Conservation (phyloP, 495 filamentous ascomycete genomes). For the Geoglossum glabrum region DNA sequence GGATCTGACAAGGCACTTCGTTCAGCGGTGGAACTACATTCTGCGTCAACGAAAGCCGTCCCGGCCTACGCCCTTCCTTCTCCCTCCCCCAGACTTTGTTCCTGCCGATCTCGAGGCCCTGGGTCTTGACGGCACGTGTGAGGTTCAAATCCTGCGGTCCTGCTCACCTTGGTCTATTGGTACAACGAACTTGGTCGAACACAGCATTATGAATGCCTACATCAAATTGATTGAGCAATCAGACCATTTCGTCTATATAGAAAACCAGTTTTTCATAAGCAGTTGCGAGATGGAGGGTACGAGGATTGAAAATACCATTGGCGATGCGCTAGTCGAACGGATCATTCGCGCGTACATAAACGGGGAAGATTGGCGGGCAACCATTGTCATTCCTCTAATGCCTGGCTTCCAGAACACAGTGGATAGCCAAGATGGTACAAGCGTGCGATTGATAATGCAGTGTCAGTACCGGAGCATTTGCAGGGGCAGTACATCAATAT, state of each 20-base stretch:
- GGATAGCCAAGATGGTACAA: slow-evolving; percentile 79
- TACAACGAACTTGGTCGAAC: slow-evolving; percentile 58
- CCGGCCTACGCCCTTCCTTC: slow-evolving; percentile 76
- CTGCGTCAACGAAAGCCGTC: slow-evolving; percentile 86
- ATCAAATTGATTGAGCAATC: slow-evolving; percentile 84
- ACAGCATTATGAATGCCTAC: slow-evolving; percentile 93
- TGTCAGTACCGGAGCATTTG: slow-evolving; percentile 96
- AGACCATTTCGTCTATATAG: slow-evolving; percentile 96
- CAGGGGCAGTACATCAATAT: slow-evolving; percentile 82
- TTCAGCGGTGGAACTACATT: slow-evolving; percentile 98
- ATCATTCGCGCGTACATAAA: slow-evolving; percentile 70
- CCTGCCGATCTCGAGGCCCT: slow-evolving; percentile 66
- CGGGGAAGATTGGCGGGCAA: slow-evolving; percentile 80
- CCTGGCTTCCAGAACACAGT: slow-evolving; percentile 97
- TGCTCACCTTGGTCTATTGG: slow-evolving; percentile 83
- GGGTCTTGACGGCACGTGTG: slow-evolving; percentile 80
- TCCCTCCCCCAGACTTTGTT: slow-evolving; percentile 84
- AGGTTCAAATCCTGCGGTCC: slow-evolving; percentile 87
- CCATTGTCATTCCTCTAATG: slow-evolving; percentile 88
- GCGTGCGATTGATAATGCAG: slow-evolving; percentile 88
- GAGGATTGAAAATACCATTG: slow-evolving; percentile 80
- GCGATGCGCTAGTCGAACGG: slow-evolving; percentile 84
- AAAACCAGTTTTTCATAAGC: slow-evolving; percentile 98
- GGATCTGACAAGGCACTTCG: slow-evolving; percentile 89
- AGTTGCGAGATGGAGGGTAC: slow-evolving; percentile 75